Conservation (phyloP, 805 yeast species). For the Yarrowia porcina region DNA sequence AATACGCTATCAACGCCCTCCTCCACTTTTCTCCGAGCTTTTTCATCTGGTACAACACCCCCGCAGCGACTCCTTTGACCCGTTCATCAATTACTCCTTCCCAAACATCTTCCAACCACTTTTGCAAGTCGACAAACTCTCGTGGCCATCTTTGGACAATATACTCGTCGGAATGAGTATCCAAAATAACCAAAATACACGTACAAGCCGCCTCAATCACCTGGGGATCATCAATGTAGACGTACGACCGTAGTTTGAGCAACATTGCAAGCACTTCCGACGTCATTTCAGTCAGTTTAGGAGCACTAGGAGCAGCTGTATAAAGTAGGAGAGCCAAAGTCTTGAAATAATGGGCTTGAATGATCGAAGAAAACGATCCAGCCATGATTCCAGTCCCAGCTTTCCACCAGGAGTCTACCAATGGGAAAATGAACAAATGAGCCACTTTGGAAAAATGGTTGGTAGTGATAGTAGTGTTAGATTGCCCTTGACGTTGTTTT, state of each 20-base stretch:
- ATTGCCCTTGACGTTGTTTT: conserved; percentile 26
- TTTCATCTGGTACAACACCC: conserved; percentile 34
- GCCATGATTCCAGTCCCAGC: conserved; percentile 45
- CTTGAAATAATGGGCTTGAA: conserved; percentile 57
- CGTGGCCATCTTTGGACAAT: conserved; percentile 33
- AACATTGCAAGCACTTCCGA: conserved; percentile 46
- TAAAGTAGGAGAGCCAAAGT: conserved; percentile 57
- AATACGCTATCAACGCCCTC: conserved; percentile 28
- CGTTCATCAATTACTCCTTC: conserved; percentile 34
- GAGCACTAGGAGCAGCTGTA: conserved; percentile 54
- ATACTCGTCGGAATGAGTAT: conserved; percentile 35
- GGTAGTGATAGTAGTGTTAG: conserved; percentile 33
- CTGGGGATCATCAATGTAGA: conserved; percentile 28
- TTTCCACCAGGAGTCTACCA: conserved; percentile 48
- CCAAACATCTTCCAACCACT: conserved; percentile 38
- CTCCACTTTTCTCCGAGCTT: conserved; percentile 34
- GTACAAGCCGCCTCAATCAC: conserved; percentile 38
- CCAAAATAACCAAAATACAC: conserved; percentile 36
- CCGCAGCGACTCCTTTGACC: conserved; percentile 37
- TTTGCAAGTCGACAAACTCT: conserved; percentile 36
- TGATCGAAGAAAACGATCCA: conserved; percentile 53
- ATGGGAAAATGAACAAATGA: conserved; percentile 52
- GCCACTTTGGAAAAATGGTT: conserved; percentile 46
- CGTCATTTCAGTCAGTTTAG: conserved; percentile 54
- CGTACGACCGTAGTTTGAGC: conserved; percentile 25